Evolutionary conservation across 2,329 filamentous ascomycete species (phyloP).

Genomic region (Leptographium flavum): DNA sequence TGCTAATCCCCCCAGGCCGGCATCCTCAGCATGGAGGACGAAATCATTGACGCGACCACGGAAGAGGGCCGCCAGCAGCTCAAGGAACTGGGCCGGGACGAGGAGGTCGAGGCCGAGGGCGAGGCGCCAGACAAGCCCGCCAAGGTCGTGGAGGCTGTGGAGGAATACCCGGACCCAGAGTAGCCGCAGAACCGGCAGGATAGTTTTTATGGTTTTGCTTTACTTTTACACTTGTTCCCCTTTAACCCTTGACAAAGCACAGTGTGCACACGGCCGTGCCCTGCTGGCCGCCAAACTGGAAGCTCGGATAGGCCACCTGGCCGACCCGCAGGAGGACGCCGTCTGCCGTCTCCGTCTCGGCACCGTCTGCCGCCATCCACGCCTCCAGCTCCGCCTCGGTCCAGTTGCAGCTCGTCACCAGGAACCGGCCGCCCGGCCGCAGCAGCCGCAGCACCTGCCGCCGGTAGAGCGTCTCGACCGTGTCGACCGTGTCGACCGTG

Average conservation of each 20-base stretch:
- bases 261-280: slow-evolving; percentile 82
- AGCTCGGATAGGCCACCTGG: slow-evolving; percentile 67
- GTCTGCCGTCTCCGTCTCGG: slow-evolving; percentile 5
- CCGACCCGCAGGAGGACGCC: slow-evolving; percentile 42
- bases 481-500: slow-evolving; percentile 18
- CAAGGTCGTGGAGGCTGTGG: neutral
- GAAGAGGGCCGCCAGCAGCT: slow-evolving; percentile 68
- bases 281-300: slow-evolving; percentile 77
- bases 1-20: slow-evolving; percentile 7
- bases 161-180: slow-evolving; percentile 11
- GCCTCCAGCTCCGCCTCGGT: slow-evolving; percentile 69
- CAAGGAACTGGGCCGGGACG: slow-evolving; percentile 50
- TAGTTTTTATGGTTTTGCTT: neutral
- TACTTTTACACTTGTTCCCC: neutral
- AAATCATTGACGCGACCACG: slow-evolving; percentile 91
- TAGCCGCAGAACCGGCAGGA: neutral
- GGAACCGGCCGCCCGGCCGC: slow-evolving; percentile 53
- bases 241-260: slow-evolving; percentile 47
- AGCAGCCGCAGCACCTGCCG: slow-evolving; percentile 55
- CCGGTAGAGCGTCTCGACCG: slow-evolving; percentile 63
- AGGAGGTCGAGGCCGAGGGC: slow-evolving; percentile 2
- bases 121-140: neutral
- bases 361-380: slow-evolving; percentile 52
- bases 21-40: slow-evolving; percentile 68
- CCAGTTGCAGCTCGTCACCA: slow-evolving; percentile 97